A percentile compares a stretch with the other conserved stretches of the same genome.
Conservation (phyloP, 208 protist species). For the Crithidia thermophila region DNA sequence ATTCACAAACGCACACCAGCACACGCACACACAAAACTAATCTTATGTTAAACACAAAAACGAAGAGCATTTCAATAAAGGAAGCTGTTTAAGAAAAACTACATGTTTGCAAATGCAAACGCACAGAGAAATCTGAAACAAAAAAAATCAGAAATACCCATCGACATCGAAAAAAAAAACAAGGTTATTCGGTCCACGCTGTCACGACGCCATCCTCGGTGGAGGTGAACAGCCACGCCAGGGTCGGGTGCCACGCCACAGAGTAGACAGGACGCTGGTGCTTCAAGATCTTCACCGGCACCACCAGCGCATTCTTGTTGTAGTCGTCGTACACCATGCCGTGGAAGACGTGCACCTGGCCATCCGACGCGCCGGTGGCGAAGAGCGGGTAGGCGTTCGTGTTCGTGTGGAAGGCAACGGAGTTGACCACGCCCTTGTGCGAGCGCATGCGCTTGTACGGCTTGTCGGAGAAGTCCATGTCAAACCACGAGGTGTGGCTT, state of each 20-base stretch:
- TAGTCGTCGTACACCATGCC: conserved; percentile 98
- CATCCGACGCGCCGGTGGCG: conserved; percentile 96
- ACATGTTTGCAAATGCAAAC: not conserved
- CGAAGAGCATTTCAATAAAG: too few species aligned
- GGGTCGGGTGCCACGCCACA: conserved; percentile 97
- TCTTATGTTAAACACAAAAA: too few species aligned
- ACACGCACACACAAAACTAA: not conserved
- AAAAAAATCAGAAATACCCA: too few species aligned
- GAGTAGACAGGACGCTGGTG: conserved; percentile 94
- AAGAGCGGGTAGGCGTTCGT: conserved; percentile 96
- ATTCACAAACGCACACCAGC: not conserved
- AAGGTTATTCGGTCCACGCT: conserved; percentile 88
- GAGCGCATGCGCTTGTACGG: conserved; percentile 97
- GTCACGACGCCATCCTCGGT: conserved; percentile 96
- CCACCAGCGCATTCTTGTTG: conserved; percentile 97
- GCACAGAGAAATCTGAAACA: not conserved
- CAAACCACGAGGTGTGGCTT: conserved; percentile 97
- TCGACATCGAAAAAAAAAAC: too few species aligned
- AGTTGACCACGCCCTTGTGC: conserved; percentile 94
- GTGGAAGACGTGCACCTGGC: conserved; percentile 95
- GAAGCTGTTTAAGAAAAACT: too few species aligned
- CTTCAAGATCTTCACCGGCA: conserved; percentile 99
- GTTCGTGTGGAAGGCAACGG: conserved; percentile 90
- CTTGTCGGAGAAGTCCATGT: conserved; percentile 97
- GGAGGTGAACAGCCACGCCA: conserved; percentile 99